Base-by-base conservation (phyloP, 2,329 filamentous ascomycete species). In the Trichocomaceae sp. region DNA sequence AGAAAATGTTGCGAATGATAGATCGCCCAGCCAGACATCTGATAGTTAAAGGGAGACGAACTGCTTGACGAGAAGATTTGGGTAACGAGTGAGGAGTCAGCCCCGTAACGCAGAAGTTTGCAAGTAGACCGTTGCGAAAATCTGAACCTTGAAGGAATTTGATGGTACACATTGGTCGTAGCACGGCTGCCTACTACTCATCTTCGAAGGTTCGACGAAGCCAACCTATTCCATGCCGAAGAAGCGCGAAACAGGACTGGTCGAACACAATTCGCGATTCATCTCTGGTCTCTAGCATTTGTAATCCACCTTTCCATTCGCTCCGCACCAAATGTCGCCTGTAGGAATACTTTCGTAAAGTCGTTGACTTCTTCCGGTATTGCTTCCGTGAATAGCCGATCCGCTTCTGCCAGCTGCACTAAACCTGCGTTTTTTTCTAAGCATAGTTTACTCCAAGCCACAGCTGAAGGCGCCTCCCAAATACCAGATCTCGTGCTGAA, bases 1-100 rank as follows among this genome's bases (percentile, higher is more conserved):
- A 9, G 60, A 65, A 7, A 61, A 66, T 37, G 58, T 62, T 39
- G 35, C 13, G 13, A n/a, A 39, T 17, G 35, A n/a, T 6, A 17
- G 3, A 39, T 17, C 4, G n/a, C 9, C 6, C 9, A 35, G 13
- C 8, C 4, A 35, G 31, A 15, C 10, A 2, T 39, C 35, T 17
- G n/a, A 8, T 29, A 17, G n/a, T n/a, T n/a, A n/a, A 37, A 39
- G 6, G 35, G n/a, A 6, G 35, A 5, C 6, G 8, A 39, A 39
- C 35, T 13, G n/a, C 6, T 6, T 17, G n/a, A 39, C 6, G 35
- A 5, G n/a, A 39, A 39, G 35, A 13, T 8, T 6, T 15, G 35
- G 4, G n/a, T 13, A 13, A 39, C 7, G n/a, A 39, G n/a, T 6
- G n/a, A 39, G n/a, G 3, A n/a, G 19, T 15, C 15, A 37, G 33